Evolutionary conservation across 495 filamentous ascomycete genomes (phyloP).

Genomic region (Neurospora terricola): DNA sequence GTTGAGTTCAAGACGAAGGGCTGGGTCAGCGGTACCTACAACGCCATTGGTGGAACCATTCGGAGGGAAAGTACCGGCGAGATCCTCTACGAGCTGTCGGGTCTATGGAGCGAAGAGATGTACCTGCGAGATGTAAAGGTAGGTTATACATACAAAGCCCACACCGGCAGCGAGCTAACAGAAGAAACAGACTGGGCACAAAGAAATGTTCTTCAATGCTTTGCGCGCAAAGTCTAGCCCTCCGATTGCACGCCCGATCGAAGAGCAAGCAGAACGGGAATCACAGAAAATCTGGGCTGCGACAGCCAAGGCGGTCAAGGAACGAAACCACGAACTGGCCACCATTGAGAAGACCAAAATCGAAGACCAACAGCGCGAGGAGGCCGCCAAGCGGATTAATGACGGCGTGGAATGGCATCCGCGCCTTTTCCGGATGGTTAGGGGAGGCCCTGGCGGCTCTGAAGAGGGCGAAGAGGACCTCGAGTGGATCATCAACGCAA

Average conservation of each 20-base stretch:
- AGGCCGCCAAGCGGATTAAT: slow-evolving; percentile 70
- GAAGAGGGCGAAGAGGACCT: slow-evolving; percentile 81
- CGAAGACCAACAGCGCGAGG: slow-evolving; percentile 82
- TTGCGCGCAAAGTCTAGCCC: slow-evolving; percentile 62
- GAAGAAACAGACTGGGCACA: slow-evolving; percentile 64
- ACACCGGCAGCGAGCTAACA: background rate
- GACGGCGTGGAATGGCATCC: slow-evolving; percentile 87
- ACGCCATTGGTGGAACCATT: slow-evolving; percentile 88
- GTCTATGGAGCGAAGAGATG: slow-evolving; percentile 94
- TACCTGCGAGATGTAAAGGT: slow-evolving; percentile 73
- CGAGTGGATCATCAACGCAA: slow-evolving; percentile 89
- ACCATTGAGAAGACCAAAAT: slow-evolving; percentile 94
- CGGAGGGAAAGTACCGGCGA: slow-evolving; percentile 83
- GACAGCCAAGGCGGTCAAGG: slow-evolving; percentile 69
- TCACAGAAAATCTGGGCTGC: slow-evolving; percentile 79
- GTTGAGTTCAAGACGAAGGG: slow-evolving; percentile 99
- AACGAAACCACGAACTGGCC: slow-evolving; percentile 75
- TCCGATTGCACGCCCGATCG: slow-evolving; percentile 64
- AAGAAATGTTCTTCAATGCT: slow-evolving; percentile 84
- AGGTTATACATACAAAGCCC: slow-evolving; percentile 19
- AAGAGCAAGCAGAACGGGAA: slow-evolving; percentile 84
- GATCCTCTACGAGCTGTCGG: slow-evolving; percentile 78
- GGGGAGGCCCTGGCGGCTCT: slow-evolving; percentile 57
- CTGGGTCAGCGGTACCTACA: slow-evolving; percentile 92
- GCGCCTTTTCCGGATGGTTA: slow-evolving; percentile 66